These are phyloP conservation scores for Cordyceps cicadae DNA, from an alignment of 2,329 filamentous ascomycete species.

Conservation along the genomic window DNA sequence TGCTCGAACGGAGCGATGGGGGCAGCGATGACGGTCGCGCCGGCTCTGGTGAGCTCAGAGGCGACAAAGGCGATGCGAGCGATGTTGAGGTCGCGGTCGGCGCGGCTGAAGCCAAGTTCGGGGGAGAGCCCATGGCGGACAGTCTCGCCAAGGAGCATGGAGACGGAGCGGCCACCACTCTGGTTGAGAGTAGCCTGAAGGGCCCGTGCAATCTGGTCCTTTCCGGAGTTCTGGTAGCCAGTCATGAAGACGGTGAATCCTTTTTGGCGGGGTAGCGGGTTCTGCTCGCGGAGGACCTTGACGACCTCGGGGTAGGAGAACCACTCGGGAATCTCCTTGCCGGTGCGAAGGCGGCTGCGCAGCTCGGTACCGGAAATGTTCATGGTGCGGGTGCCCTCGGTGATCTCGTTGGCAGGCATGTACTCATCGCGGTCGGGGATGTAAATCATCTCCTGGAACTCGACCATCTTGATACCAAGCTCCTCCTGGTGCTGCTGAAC, in stretches of 20 bases:
- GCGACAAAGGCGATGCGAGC: conserved; percentile 94
- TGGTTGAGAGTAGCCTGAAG: conserved; percentile 97
- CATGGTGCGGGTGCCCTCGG: conserved; percentile 72
- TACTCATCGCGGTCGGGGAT: conserved; percentile 97
- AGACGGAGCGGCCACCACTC: conserved; percentile 90
- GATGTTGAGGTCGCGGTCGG: conserved; percentile 92
- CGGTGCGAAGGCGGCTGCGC: conserved; percentile 79
- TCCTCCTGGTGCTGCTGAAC: conserved; percentile 95
- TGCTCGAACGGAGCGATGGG: conserved; percentile 90
- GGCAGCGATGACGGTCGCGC: conserved; percentile 89
- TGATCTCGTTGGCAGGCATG: conserved; percentile 82
- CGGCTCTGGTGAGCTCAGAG: conserved; percentile 84
- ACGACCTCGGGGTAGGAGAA: conserved; percentile 99
- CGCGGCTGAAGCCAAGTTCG: conserved; percentile 88
- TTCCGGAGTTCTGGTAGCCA: conserved; percentile 92
- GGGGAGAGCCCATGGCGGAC: conserved; percentile 88
- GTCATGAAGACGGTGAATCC: conserved; percentile 98
- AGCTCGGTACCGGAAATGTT: conserved; percentile 89
- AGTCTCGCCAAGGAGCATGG: conserved; percentile 89
- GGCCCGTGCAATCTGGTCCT: conserved; percentile 91
- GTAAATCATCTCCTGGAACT: conserved; percentile 99
- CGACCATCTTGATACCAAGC: conserved; percentile 96
- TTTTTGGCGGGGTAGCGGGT: conserved; percentile 82
- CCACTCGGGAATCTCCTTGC: conserved; percentile 95
- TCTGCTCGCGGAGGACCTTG: conserved; percentile 88